phyloP scores from a whole-genome alignment of 345 rosid species.

The Cardamine occulta region DNA sequence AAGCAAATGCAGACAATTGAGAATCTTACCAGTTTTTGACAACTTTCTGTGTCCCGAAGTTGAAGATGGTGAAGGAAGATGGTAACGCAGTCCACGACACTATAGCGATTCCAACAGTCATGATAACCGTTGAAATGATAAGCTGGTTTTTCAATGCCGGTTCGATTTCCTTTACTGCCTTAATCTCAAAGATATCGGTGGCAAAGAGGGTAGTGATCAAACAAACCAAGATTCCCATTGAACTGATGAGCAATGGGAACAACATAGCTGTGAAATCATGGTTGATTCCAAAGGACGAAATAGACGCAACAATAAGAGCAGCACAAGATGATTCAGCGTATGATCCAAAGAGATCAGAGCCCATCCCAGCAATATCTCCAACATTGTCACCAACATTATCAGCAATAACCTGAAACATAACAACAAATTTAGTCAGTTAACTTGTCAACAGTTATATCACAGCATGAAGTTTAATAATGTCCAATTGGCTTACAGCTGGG shows the following conservation, averaged over 20 bases:
- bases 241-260: conserved; percentile 65
- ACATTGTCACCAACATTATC: conserved; percentile 81
- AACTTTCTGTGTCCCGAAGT: conserved; percentile 65
- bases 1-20: neutral
- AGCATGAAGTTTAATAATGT: neutral
- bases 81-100: conserved; percentile 55
- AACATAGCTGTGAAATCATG: conserved; percentile 70
- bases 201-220: conserved; percentile 70
- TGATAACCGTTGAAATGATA: conserved; percentile 65
- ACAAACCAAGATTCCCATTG: conserved; percentile 70
- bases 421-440: neutral
- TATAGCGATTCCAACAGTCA: conserved; percentile 66
- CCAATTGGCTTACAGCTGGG: conserved; percentile 61
- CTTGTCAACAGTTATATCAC: neutral
- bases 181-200: conserved; percentile 68
- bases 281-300: conserved; percentile 72
- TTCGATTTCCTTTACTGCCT: conserved; percentile 69
- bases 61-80: conserved; percentile 64
- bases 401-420: conserved; percentile 61
- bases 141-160: conserved; percentile 70
- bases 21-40: conserved; percentile 63
- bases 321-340: conserved; percentile 76
- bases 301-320: conserved; percentile 75
- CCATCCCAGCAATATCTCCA: conserved; percentile 83
- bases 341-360: conserved; percentile 79